These are phyloP conservation scores for Nakataea oryzae DNA, from an alignment of 2,329 filamentous ascomycete species.

Conservation along the genomic window DNA sequence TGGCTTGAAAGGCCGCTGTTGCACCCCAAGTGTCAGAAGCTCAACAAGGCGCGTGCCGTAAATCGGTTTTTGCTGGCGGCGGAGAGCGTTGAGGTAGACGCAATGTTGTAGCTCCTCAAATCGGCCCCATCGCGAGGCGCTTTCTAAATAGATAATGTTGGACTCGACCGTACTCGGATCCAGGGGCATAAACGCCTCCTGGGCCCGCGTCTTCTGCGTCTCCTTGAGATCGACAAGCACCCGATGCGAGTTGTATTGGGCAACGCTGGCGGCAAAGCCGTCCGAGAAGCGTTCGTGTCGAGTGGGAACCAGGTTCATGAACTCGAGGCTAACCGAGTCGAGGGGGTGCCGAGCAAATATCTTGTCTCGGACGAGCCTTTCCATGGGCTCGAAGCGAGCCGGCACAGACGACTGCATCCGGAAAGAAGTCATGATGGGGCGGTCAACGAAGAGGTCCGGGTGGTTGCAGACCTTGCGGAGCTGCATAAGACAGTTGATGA, in stretches of 20 bases:
- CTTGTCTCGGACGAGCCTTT: conserved; percentile 56
- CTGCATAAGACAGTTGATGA: conserved; percentile 98
- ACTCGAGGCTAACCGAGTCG: conserved; percentile 57
- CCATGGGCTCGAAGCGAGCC: conserved; percentile 63
- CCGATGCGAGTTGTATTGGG: conserved; percentile 59
- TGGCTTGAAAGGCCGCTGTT: conserved; percentile 47
- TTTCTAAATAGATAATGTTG: conserved; percentile 64
- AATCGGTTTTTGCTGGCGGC: conserved; percentile 69
- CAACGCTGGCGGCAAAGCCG: conserved; percentile 40
- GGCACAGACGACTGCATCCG: conserved; percentile 75
- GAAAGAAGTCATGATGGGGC: conserved; percentile 94
- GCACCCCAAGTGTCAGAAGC: conserved; percentile 54
- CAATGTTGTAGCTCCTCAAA: conserved; percentile 74
- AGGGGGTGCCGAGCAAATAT: conserved; percentile 54
- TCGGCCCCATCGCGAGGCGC: conserved; percentile 54
- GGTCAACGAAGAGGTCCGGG: conserved; percentile 90
- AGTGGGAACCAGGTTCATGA: conserved; percentile 69
- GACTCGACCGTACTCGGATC: conserved; percentile 60
- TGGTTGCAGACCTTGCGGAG: conserved; percentile 97
- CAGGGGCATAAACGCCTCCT: conserved; percentile 41
- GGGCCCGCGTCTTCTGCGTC: conserved; percentile 53
- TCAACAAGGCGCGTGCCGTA: conserved; percentile 76
- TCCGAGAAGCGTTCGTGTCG: conserved; percentile 60
- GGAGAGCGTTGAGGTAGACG: conserved; percentile 70
- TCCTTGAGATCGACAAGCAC: conserved; percentile 62